These are phyloP conservation scores for Exophiala xenobiotica DNA, from an alignment of 2,329 filamentous ascomycete genomes.

Conservation along the genomic window DNA sequence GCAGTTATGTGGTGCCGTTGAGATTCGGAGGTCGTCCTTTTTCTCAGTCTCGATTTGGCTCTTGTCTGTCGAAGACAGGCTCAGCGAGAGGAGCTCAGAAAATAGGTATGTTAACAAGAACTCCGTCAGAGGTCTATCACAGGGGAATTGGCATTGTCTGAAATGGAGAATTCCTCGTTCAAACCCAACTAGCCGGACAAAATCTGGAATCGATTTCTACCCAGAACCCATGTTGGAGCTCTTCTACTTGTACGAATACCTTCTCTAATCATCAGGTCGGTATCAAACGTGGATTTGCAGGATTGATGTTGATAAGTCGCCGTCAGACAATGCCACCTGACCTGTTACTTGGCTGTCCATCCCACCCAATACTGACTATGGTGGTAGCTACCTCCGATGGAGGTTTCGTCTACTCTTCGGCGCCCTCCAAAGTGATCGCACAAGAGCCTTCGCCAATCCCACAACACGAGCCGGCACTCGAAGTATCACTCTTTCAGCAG, in stretches of 20 bases:
- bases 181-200: too few species aligned
- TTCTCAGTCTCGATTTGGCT: constrained; percentile 1
- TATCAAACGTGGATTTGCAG: too few species aligned
- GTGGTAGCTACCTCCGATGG: constrained; percentile 1
- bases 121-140: too few species aligned
- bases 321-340: not conserved
- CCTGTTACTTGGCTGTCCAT: not conserved
- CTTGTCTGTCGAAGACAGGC: constrained; percentile 1
- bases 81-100: constrained; percentile 1
- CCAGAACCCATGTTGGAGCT: too few species aligned
- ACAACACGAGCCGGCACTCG: not conserved
- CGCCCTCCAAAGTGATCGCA: not conserved
- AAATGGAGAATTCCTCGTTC: too few species aligned
- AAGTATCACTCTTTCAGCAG: not conserved
- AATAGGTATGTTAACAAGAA: not conserved
- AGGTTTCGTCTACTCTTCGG: constrained; percentile 9
- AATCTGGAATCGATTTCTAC: too few species aligned
- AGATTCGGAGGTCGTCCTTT: constrained; percentile 8
- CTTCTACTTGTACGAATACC: too few species aligned
- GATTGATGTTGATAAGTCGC: too few species aligned
- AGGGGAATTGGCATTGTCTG: too few species aligned
- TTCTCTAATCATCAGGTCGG: too few species aligned
- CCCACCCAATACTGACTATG: not conserved
- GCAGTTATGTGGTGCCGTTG: constrained; percentile 6
- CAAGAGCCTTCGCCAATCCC: not conserved